Evolutionary conservation across 495 filamentous ascomycete genomes (phyloP), one percentile per base, ranked within the genome.

Genomic region (Podospora didyma): DNA sequence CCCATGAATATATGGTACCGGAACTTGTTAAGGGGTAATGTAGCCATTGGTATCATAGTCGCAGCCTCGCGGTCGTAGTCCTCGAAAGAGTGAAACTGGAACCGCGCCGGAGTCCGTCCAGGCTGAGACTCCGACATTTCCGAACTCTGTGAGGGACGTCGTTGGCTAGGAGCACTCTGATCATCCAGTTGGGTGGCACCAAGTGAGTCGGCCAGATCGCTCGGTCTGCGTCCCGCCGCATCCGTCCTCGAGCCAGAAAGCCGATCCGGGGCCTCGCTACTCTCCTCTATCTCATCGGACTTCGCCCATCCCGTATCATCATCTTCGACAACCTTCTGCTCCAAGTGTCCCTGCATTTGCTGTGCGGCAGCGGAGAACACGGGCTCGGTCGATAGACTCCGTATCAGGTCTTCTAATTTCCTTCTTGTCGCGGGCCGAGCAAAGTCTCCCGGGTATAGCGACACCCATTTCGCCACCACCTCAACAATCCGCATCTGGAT

Each of bases 391-490:
- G 88, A 81, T 34, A 97, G 70, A 11, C 79, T 76, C 17, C 73
- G 65, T 9, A 96, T 83, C 63, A 98, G 93, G 19, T 82, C 83
- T 23, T 83, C 77, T 52, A 96, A 74, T 7, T 75, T 79, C 59
- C 80, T 81, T 53, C 84, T 84, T 10, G 91, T 94, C 51, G 79
- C 79, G n/a, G 87, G 83, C 62, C 88, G 82, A 0, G 90, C 89
- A 75, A 97, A 95, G 71, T 98, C 94, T 2, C 89, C 93, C 0
- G 94, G 91, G 72, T 97, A 96, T 26, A 83, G 80, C n/a, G 85
- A 83, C 1, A 92, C 82, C 94, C 94, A 98, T 63, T 89, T 89
- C 6, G 89, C 87, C 52, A 97, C 72, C n/a, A 92, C 80, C 54
- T 86, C 85, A 44, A 97, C 82, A 42, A 91, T 86, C 49, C 92